Conservation (phyloP, 1,139 yeast species). For the Sugiyamaella neomexicana region DNA sequence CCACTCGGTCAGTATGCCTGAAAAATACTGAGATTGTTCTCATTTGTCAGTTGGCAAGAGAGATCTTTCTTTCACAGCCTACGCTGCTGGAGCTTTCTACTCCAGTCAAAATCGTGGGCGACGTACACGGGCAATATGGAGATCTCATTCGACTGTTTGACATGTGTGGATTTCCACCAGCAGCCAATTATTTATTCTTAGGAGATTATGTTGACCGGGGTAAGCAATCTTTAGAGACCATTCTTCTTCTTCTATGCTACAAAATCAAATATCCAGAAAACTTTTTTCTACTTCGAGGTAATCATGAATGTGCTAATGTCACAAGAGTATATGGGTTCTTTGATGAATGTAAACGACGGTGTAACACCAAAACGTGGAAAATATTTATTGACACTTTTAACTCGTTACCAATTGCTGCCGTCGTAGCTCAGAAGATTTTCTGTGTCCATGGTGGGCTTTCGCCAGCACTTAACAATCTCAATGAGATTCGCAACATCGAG, state of each 20-base stretch:
- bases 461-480: conserved; percentile 86
- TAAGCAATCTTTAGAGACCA: conserved; percentile 89
- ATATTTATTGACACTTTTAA: conserved; percentile 90
- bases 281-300: conserved; percentile 87
- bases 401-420: conserved; percentile 91
- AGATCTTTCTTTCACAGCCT: conserved; percentile 86
- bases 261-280: conserved; percentile 96
- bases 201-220: conserved; percentile 99
- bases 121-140: conserved; percentile 94
- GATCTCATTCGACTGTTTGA: conserved; percentile 89
- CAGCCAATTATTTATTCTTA: conserved; percentile 82
- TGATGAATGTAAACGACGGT: conserved; percentile 94
- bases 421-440: conserved; percentile 92
- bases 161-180: conserved; percentile 98
- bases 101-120: conserved; percentile 97
- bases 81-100: conserved; percentile 84
- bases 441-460: conserved; percentile 97
- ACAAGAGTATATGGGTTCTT: conserved; percentile 95
- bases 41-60: conserved; percentile 84
- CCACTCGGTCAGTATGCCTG: conserved; percentile 84
- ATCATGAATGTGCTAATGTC: conserved; percentile 96
- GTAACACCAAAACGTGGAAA: conserved; percentile 92
- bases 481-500: conserved; percentile 86
- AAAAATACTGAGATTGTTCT: conserved; percentile 84
- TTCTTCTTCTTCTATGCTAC: conserved; percentile 77